phyloP scores from a whole-genome alignment of 2,329 filamentous ascomycete genomes.

The Aureobasidium lini region DNA sequence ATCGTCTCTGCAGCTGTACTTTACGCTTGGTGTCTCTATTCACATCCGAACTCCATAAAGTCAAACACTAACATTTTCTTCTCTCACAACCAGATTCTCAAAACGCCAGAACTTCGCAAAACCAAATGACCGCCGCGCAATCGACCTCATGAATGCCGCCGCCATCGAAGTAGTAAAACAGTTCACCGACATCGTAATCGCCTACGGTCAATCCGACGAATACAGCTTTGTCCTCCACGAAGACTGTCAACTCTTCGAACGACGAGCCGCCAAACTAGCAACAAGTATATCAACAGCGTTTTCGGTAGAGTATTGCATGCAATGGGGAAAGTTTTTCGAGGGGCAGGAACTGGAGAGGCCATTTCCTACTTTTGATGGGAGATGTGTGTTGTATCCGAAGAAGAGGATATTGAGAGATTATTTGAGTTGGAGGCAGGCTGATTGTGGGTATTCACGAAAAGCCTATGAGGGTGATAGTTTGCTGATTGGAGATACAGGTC shows the following conservation, averaged over 20 bases:
- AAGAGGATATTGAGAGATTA: constrained; percentile 82
- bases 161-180: constrained; percentile 79
- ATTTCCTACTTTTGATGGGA: constrained; percentile 84
- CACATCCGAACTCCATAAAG: too few relatives aligned
- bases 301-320: constrained; percentile 78
- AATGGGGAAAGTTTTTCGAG: constrained; percentile 71
- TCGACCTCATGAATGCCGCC: constrained; percentile 91
- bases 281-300: constrained; percentile 90
- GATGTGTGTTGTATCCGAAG: constrained; percentile 83
- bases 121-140: constrained; percentile 79
- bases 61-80: not conserved
- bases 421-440: constrained; percentile 92
- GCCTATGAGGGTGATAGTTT: not conserved
- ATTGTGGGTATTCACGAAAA: constrained; percentile 56
- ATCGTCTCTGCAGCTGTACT: too few relatives aligned
- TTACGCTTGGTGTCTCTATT: too few relatives aligned
- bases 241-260: constrained; percentile 72
- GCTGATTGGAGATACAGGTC: constrained; percentile 29
- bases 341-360: constrained; percentile 62
- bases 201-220: constrained; percentile 92
- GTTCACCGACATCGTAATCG: constrained; percentile 75
- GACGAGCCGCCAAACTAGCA: constrained; percentile 77
- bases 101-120: constrained; percentile 79
- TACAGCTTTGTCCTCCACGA: constrained; percentile 92
- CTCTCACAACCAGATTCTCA: constrained; percentile 55